These are phyloP conservation scores for Blastobotrys capitulatus DNA, from an alignment of 1,139 yeast species.

Conservation along the genomic window DNA sequence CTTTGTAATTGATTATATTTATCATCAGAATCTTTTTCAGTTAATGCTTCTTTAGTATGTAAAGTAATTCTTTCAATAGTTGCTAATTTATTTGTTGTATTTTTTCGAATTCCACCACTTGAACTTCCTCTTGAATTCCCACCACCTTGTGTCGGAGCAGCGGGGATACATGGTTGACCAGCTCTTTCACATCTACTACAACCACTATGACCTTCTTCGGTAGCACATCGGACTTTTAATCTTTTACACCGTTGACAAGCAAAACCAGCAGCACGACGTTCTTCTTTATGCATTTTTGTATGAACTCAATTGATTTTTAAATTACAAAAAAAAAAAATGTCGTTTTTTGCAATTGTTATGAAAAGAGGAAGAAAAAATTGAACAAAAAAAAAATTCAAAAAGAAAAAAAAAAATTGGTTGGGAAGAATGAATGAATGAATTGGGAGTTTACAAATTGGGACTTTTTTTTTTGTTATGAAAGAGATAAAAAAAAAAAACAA, in stretches of 20 bases:
- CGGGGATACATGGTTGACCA: slow-evolving; percentile 1
- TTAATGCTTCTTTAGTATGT: neutral
- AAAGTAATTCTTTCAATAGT: slow-evolving; percentile 2
- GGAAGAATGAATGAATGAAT: neutral
- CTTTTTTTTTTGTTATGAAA: neutral
- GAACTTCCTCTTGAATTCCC: neutral
- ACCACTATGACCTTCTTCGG: neutral
- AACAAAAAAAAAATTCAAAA: neutral
- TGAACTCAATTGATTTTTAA: neutral
- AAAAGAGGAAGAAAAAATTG: neutral
- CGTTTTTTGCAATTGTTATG: neutral
- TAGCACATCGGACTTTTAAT: slow-evolving; percentile 8
- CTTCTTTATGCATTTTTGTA: slow-evolving; percentile 2
- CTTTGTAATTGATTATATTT: slow-evolving; percentile 1
- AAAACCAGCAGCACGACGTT: slow-evolving; percentile 6
- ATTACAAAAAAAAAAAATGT: too few relatives aligned
- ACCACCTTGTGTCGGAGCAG: slow-evolving; percentile 7
- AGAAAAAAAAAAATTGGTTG: neutral
- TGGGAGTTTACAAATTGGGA: neutral
- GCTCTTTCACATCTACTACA: slow-evolving; percentile 9
- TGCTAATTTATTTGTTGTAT: neutral
- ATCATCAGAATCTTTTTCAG: neutral
- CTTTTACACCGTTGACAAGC: slow-evolving; percentile 12
- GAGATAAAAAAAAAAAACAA: neutral
- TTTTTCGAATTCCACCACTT: neutral